These are phyloP conservation scores for Aeschynomene evenia DNA, from an alignment of 306 rosid genomes.

Conservation along the genomic window DNA sequence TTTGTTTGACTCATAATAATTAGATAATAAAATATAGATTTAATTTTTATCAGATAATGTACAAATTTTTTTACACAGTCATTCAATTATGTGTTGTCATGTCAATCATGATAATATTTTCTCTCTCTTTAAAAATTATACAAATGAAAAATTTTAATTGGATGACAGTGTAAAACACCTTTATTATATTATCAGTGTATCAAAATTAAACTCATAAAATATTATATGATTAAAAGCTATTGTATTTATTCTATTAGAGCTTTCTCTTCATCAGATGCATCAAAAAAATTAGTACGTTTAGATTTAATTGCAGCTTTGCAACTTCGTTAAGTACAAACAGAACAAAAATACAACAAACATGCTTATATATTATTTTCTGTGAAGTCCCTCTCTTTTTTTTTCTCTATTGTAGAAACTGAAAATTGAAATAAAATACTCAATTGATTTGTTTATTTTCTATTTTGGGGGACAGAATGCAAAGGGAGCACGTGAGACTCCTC, in stretches of 20 bases:
- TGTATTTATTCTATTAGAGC: neutral
- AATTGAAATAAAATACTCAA: conserved; percentile 15
- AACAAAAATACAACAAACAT: neutral
- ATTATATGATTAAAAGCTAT: neutral
- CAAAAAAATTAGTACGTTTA: neutral
- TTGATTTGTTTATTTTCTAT: neutral
- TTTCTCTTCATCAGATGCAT: no score
- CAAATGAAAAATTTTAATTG: no score
- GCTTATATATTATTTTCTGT: neutral
- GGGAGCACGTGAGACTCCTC: conserved; percentile 41
- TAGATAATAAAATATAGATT: conserved; percentile 28
- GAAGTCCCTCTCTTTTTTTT: conserved; percentile 10
- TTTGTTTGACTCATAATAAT: conserved; percentile 23
- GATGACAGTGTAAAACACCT: no score
- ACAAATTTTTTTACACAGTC: no score
- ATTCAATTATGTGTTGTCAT: no score
- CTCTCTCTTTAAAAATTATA: no score
- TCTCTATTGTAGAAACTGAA: neutral
- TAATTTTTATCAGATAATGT: no score
- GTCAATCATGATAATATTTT: no score
- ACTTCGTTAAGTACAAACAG: neutral
- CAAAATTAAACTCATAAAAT: no score
- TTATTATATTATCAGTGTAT: no score
- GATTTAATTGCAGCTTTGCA: conserved; percentile 15
- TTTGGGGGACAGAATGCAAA: conserved; percentile 8